Conservation (phyloP, 352 stramenopile genomes). For the Globisporangium lucens region DNA sequence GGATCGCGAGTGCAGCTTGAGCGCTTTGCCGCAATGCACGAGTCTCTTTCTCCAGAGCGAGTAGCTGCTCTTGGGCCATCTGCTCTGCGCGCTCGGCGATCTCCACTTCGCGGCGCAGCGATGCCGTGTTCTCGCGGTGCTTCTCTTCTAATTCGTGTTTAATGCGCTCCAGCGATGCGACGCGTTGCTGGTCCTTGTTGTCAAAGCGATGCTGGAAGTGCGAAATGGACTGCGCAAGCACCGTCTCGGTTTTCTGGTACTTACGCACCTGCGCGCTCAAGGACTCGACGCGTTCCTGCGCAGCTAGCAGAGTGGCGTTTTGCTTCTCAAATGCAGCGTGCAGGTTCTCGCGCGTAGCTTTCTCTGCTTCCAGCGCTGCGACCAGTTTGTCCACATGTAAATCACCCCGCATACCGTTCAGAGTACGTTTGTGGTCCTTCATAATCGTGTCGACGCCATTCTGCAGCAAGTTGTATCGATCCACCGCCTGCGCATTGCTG, state of each 20-base stretch:
- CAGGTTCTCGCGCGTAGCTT: conserved; percentile 36
- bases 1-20: conserved; percentile 18
- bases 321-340: conserved; percentile 36
- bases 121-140: conserved; percentile 26
- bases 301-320: conserved; percentile 34
- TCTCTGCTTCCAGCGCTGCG: conserved; percentile 58
- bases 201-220: conserved; percentile 66
- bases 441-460: conserved; percentile 37
- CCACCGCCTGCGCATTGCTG: conserved; percentile 20
- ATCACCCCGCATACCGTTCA: conserved; percentile 47
- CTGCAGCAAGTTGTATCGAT: conserved; percentile 34
- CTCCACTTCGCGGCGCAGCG: conserved; percentile 33
- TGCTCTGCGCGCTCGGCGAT: conserved; percentile 24
- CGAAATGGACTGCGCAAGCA: conserved; percentile 60
- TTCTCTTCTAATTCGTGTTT: conserved; percentile 41
- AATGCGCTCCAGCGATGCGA: conserved; percentile 34
- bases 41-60: conserved; percentile 28
- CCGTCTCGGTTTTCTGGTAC: conserved; percentile 79
- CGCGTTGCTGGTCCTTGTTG: conserved; percentile 57
- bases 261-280: conserved; percentile 44
- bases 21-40: conserved; percentile 27
- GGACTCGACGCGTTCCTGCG: conserved; percentile 42
- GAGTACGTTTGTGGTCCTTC: conserved; percentile 46
- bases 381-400: conserved; percentile 43
- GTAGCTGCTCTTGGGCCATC: conserved; percentile 31